Evolutionary conservation across 1,139 yeast genomes (phyloP), one percentile per base, ranked within the genome.

Genomic region (Geotrichum cucujoidarum): DNA sequence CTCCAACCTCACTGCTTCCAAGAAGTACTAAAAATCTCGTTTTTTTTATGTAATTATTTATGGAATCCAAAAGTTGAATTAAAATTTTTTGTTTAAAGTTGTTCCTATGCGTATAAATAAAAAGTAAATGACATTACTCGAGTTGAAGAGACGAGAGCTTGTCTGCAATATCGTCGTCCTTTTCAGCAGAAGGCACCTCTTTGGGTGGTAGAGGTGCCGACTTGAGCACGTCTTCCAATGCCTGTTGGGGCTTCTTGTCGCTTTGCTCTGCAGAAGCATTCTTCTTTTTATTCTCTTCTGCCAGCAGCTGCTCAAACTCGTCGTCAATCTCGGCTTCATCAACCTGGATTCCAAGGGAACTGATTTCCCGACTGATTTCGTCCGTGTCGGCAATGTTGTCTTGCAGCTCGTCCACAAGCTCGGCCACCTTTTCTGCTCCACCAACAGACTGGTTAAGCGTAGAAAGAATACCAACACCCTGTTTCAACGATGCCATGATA

Each of bases 1-100:
- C 81, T 64, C 63, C 61, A 66, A 65, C 57, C 56, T 65, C 55
- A 65, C 66, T 55, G 57, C 60, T 34, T 25, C 43, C 47, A 50
- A 50, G 48, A 47, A 47, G 49, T 35, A 35, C 47, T 47, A 50
- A 39, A 36, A n/a, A n/a, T n/a, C n/a, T n/a, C n/a, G n/a, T n/a
- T n/a, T n/a, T 31, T 31, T 27, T 29, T 16, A 21, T 31, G 35
- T 39, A 38, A 33, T 43, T 37, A 25, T 33, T 27, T 25, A 20
- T 24, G 22, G 27, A 37, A 36, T 4, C 13, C 29, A 42, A 36
- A 25, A 27, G 20, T 21, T 36, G 22, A 27, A 22, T 32, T 13
- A 29, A 13, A 33, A 17, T 40, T 18, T 17, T 34, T n/a, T 40
- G 22, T 17, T 34, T n/a, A 42, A 13, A 7, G 13, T 30, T 11